Base-by-base conservation (phyloP, 2,329 filamentous ascomycete genomes). In the Alternaria rosae region DNA sequence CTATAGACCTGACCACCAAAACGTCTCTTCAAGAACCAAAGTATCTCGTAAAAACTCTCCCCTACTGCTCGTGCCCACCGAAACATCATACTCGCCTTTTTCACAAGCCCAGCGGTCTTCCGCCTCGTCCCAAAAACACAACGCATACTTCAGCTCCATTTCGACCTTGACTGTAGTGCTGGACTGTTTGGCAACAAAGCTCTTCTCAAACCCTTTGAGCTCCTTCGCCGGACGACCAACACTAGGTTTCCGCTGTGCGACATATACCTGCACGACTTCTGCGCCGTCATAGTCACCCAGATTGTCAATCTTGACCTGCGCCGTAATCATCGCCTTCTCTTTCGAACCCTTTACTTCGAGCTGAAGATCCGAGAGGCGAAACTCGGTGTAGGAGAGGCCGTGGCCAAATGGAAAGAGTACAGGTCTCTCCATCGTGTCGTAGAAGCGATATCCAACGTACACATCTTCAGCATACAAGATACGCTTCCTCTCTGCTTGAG, bases 381-480 rank as follows among this genome's bases (percentile, higher is more conserved):
- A 42, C 38, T 42, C 38, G n/a, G 92, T 92, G 80, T 94, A 95
- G 56, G 89, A 91, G 2, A 97, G 84, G 0, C 93, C 93, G 60
- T 89, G 92, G 0, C 93, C 93, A 68, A 97, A 97, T 43, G 91
- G 90, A 73, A 89, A 97, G 0, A 91, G 89, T 1, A 92, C 92
- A 13, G 83, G 83, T 61, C 93, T 58, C 84, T 83, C 73, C 12
- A 30, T 17, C 4, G 89, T 90, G 81, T 97, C 92, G 70, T 97
- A 93, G 77, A 92, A 87, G 7, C 93, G 88, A 79, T 97, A 97
- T 81, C 97, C 93, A 67, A 95, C 88, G 73, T 92, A 92, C 0
- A 96, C 80, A 0, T 91, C 92, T 73, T 97, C 92, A 1, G 35
- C 50, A 41, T 86, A 91, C 83, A 85, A 73, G 92, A 94, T 64